These are phyloP conservation scores for Sugiyamaella paludigena DNA, from an alignment of 1,139 yeast genomes.

Conservation along the genomic window DNA sequence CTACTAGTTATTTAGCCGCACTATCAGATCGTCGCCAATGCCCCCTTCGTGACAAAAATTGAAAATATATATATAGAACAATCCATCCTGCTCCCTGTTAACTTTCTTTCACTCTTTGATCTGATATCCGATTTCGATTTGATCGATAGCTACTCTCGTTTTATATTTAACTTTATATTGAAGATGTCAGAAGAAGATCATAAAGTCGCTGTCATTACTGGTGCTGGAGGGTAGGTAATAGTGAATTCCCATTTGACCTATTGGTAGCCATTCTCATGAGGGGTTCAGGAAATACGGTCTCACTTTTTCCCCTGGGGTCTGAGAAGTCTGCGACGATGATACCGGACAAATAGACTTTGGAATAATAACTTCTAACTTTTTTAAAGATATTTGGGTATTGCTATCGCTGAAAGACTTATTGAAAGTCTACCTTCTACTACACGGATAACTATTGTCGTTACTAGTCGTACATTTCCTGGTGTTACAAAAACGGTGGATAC, in stretches of 20 bases:
- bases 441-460: constrained; percentile 73
- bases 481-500: constrained; percentile 70
- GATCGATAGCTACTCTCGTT: neutral
- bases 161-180: neutral
- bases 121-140: neutral
- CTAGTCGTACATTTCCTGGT: constrained; percentile 83
- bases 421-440: constrained; percentile 52
- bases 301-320: too few relatives aligned
- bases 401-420: constrained; percentile 75
- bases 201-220: constrained; percentile 57
- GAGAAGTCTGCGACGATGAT: too few relatives aligned
- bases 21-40: too few relatives aligned
- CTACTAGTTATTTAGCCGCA: too few relatives aligned
- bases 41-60: too few relatives aligned
- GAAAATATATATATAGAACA: too few relatives aligned
- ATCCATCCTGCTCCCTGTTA: too few relatives aligned
- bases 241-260: neutral
- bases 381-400: constrained; percentile 63
- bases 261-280: neutral
- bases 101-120: too few relatives aligned
- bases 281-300: too few relatives aligned
- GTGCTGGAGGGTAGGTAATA: constrained; percentile 46
- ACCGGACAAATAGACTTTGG: too few relatives aligned
- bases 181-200: constrained; percentile 19
- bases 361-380: constrained; percentile 7